Base-by-base conservation (phyloP, 306 rosid species). In the Vicia sativa region DNA sequence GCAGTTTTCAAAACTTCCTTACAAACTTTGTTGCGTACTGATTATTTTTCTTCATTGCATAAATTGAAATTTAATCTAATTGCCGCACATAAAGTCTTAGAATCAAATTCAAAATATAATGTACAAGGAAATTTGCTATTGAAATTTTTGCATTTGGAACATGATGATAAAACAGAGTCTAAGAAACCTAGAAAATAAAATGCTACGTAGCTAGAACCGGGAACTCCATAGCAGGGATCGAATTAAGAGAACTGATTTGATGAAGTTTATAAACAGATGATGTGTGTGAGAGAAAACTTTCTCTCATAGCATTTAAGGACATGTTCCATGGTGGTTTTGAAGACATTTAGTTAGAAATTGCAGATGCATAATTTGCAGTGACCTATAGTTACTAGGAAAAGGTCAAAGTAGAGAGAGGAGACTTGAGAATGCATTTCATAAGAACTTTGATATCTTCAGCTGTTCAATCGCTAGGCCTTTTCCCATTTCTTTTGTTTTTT, bases 71-170 rank as follows among this genome's bases (percentile, higher is more conserved):
- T 35, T 68, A 7, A 15, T 60, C 34, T 43, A 15, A 53, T 21
- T 8, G 42, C 14, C 12, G 23, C 16, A 14, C 6, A 9, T 48
- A 9, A 7, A 9, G 18, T 25, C 25, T 62, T 14, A n/a, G 62
- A 60, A 60, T 42, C 42, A 18, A 60, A 34, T 61, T 43, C 21
- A 13, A 38, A 62, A 48, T 69, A 49, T 41, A 16, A 25, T 10
- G 16, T 50, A 9, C 70, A 25, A 38, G 25, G 44, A 26, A 25
- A 62, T 14, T 50, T 62, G 14, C 52, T 49, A 19, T 59, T 19
- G 18, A 29, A 18, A 5, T 38, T 39, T 59, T 60, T 21, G 37
- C 60, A 46, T 46, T 46, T 10, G 52, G 34, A 67, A 23, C 9
- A 52, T 53, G 41, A 39, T 29, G 38, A 3, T 38, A 18, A 16